Percentiles rank a stretch among this genome's conserved stretches.
Evolutionary conservation across 345 rosid species (phyloP).

Genomic region (Erysimum cheiranthoides): DNA sequence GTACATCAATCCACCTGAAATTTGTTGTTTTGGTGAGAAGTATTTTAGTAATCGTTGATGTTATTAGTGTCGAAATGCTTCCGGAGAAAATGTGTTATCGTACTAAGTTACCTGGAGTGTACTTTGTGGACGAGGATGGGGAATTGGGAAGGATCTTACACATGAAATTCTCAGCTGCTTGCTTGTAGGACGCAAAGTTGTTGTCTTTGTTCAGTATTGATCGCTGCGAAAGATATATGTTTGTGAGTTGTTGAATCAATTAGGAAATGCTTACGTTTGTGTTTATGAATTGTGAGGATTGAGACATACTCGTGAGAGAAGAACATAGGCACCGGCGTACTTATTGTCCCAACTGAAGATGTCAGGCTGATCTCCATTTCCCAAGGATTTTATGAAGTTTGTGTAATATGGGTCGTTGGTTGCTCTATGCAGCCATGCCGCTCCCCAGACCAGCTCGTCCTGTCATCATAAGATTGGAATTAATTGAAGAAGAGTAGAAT

Average conservation of each 20-base stretch:
- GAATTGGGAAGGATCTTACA: constrained; percentile 82
- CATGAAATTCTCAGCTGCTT: constrained; percentile 83
- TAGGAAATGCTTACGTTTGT: constrained; percentile 1
- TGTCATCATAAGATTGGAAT: constrained; percentile 36
- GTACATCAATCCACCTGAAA: constrained; percentile 78
- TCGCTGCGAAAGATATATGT: constrained; percentile 51
- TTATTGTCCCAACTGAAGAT: constrained; percentile 94
- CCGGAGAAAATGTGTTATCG: not conserved
- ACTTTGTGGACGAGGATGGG: constrained; percentile 74
- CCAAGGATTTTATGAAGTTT: constrained; percentile 66
- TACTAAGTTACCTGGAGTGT: constrained; percentile 66
- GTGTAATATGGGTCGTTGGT: constrained; percentile 60
- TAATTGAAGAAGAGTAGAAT: not conserved
- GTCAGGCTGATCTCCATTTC: constrained; percentile 75
- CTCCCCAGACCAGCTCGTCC: constrained; percentile 95
- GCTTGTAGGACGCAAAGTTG: constrained; percentile 65
- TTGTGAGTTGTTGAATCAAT: constrained; percentile 49
- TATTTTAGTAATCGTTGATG: not conserved
- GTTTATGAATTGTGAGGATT: not conserved
- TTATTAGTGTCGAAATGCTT: not conserved
- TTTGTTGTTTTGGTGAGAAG: not conserved
- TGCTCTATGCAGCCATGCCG: constrained; percentile 85
- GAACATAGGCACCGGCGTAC: constrained; percentile 80
- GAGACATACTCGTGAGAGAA: constrained; percentile 63
- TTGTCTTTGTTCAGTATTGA: constrained; percentile 52